phyloP scores from a whole-genome alignment of 805 yeast genomes.

The Candida boleticola region DNA sequence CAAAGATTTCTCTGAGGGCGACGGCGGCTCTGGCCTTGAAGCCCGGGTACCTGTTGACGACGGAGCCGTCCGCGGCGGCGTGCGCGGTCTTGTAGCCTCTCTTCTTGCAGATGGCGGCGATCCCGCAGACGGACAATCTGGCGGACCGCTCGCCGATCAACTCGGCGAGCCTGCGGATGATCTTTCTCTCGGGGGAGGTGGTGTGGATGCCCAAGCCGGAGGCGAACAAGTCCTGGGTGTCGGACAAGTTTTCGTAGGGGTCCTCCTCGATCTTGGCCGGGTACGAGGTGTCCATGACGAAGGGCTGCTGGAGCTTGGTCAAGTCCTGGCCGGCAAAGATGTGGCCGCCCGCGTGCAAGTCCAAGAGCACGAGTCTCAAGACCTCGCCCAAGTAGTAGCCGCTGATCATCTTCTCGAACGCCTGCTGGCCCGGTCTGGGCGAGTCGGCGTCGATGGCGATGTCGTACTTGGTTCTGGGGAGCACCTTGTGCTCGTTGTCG shows the following conservation, averaged over 20 bases:
- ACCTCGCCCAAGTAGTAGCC: constrained; percentile 96
- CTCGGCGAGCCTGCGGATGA: constrained; percentile 80
- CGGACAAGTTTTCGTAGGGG: constrained; percentile 78
- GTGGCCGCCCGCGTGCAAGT: constrained; percentile 58
- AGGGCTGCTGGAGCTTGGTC: constrained; percentile 57
- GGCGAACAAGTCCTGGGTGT: constrained; percentile 66
- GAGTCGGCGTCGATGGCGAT: constrained; percentile 74
- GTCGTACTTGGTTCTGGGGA: constrained; percentile 92
- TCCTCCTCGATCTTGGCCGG: constrained; percentile 87
- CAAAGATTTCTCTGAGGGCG: constrained; percentile 86
- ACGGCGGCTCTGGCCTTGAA: constrained; percentile 86
- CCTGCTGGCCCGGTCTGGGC: constrained; percentile 95
- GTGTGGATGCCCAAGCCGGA: constrained; percentile 59
- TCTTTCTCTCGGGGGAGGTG: constrained; percentile 73
- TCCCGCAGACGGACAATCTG: constrained; percentile 89
- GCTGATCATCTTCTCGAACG: constrained; percentile 95
- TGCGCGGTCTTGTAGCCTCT: constrained; percentile 74
- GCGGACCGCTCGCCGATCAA: constrained; percentile 91
- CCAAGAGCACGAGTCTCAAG: constrained; percentile 75
- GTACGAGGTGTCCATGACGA: constrained; percentile 84
- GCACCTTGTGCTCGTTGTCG: constrained; percentile 78
- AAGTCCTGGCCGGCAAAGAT: constrained; percentile 65
- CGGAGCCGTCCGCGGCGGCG: constrained; percentile 98
- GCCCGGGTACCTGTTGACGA: constrained; percentile 88
- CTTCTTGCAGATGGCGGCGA: constrained; percentile 90